A percentile compares a stretch with the other conserved stretches of the same genome.
phyloP scores from a whole-genome alignment of 768 basidiomycete genomes.

The Lanmaoa rubissima region DNA sequence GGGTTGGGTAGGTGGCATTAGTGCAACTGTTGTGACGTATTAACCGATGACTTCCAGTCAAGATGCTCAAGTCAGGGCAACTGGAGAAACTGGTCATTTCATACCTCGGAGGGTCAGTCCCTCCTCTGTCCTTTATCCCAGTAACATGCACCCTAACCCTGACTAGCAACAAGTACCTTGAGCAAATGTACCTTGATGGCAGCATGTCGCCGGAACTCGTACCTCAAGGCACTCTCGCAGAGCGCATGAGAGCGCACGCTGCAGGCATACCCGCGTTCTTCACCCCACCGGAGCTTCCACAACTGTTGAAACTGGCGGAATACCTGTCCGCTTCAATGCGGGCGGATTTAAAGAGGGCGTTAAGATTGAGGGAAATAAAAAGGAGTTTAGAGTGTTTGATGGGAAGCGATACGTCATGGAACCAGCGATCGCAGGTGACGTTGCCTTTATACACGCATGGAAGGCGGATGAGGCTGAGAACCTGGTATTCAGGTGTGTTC shows the following conservation, averaged over 20 bases:
- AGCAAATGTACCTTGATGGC: slow-evolving; percentile 73
- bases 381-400: slow-evolving; percentile 71
- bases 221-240: slow-evolving; percentile 89
- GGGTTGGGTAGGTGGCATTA: slow-evolving; percentile 54
- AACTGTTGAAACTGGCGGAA: slow-evolving; percentile 69
- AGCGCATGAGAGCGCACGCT: slow-evolving; percentile 80
- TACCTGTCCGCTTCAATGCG: slow-evolving; percentile 75
- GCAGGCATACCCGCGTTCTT: slow-evolving; percentile 87
- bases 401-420: slow-evolving; percentile 79
- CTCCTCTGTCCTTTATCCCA: neutral
- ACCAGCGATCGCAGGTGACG: slow-evolving; percentile 70
- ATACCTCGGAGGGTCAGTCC: slow-evolving; percentile 74
- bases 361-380: slow-evolving; percentile 64
- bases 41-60: slow-evolving; percentile 42
- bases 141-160: neutral
- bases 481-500: slow-evolving; percentile 73
- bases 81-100: slow-evolving; percentile 81
- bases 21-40: neutral
- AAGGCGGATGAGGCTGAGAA: slow-evolving; percentile 90
- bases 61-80: slow-evolving; percentile 68
- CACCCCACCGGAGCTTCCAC: slow-evolving; percentile 82
- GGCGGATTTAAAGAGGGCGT: slow-evolving; percentile 68
- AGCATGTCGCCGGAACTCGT: slow-evolving; percentile 82
- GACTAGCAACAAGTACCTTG: slow-evolving; percentile 77
- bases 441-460: slow-evolving; percentile 85